Percentiles rank a stretch among this genome's conserved stretches.
phyloP scores from a whole-genome alignment of 192 early-diverging fungal species.

The Irineochytrium annulatum region DNA sequence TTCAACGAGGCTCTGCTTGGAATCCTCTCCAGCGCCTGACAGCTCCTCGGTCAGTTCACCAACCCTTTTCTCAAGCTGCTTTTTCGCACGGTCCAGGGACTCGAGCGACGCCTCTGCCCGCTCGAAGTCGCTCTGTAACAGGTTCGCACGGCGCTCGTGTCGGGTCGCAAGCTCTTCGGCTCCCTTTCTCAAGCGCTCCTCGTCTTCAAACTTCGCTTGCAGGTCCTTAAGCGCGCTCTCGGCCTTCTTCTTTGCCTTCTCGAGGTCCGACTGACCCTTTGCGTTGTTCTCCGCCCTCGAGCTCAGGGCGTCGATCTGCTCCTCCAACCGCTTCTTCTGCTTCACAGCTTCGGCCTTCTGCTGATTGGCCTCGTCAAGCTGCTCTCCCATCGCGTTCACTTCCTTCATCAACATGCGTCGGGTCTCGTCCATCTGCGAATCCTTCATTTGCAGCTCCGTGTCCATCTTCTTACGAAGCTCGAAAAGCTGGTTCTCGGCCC shows the following conservation, averaged over 20 bases:
- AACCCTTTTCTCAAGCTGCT: conserved; percentile 63
- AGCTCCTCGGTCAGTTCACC: conserved; percentile 68
- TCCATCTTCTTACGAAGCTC: conserved; percentile 65
- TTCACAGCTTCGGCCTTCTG: conserved; percentile 59
- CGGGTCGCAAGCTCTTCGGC: conserved; percentile 67
- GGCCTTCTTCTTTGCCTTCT: conserved; percentile 58
- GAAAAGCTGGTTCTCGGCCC: conserved; percentile 60
- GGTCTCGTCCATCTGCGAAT: conserved; percentile 67
- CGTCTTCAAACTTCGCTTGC: conserved; percentile 54
- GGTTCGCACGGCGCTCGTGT: conserved; percentile 66
- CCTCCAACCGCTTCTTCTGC: conserved; percentile 57
- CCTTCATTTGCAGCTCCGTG: conserved; percentile 56
- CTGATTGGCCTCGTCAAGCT: conserved; percentile 45
- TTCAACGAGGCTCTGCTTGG: conserved; percentile 57
- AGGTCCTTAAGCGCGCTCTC: conserved; percentile 50
- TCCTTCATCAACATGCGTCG: conserved; percentile 63
- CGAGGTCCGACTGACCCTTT: conserved; percentile 62
- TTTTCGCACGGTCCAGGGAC: conserved; percentile 53
- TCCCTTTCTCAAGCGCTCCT: conserved; percentile 55
- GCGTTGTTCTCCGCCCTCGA: conserved; percentile 54
- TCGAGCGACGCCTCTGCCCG: conserved; percentile 57
- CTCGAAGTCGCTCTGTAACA: conserved; percentile 60
- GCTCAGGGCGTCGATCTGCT: conserved; percentile 56
- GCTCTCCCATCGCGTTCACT: conserved; percentile 54
- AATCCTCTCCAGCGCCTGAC: conserved; percentile 60